These are phyloP conservation scores for Gymnopus androsaceus DNA, from an alignment of 1,284 basidiomycete species.

Conservation along the genomic window DNA sequence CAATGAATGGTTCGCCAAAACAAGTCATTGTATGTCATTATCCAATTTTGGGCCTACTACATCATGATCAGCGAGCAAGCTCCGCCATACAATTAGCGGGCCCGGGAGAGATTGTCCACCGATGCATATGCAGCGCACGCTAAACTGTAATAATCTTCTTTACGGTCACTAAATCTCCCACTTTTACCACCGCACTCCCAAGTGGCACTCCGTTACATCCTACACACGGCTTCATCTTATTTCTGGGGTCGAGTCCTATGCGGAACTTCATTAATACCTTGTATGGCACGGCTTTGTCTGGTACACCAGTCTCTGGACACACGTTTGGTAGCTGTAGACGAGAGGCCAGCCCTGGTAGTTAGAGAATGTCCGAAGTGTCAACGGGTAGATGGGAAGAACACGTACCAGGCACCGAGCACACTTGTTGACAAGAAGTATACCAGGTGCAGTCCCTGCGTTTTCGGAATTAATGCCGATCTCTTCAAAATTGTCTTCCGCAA, in stretches of 20 bases:
- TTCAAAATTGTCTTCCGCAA: constrained; percentile 54
- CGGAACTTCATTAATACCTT: constrained; percentile 73
- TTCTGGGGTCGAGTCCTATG: constrained; percentile 49
- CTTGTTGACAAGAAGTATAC: constrained; percentile 61
- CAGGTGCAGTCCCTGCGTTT: constrained; percentile 27
- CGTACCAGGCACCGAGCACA: constrained; percentile 73
- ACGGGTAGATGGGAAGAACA: constrained; percentile 13
- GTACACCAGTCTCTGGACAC: constrained; percentile 58
- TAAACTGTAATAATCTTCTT: constrained; percentile 12
- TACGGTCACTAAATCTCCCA: constrained; percentile 17
- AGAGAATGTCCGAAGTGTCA: not conserved
- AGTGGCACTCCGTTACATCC: constrained; percentile 50
- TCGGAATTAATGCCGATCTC: constrained; percentile 47
- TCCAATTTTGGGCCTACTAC: too few species aligned
- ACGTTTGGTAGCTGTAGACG: constrained; percentile 68
- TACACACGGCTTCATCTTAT: constrained; percentile 56
- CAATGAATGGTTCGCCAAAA: too few species aligned
- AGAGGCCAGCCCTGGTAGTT: not conserved
- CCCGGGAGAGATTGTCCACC: not conserved
- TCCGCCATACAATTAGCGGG: too few species aligned
- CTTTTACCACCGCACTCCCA: constrained; percentile 13
- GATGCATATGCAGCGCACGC: not conserved
- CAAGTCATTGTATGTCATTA: too few species aligned
- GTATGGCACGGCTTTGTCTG: constrained; percentile 73
- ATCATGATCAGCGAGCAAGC: too few species aligned